Conservation (phyloP, 1,139 yeast species). For the Pichia norvegensis region DNA sequence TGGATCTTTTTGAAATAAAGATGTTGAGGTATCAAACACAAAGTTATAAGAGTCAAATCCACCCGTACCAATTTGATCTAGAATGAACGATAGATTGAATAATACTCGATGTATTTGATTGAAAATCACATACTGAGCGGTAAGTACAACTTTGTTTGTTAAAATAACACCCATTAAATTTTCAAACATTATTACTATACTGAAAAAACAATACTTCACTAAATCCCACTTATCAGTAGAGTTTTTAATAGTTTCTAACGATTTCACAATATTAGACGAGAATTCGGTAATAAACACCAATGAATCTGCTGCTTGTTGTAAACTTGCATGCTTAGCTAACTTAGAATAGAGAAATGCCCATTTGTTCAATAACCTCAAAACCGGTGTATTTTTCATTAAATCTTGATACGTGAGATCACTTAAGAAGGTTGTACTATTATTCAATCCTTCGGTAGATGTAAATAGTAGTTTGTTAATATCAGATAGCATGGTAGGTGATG, state of each 20-base stretch:
- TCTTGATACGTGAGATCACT: background rate
- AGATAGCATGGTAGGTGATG: conserved; percentile 15
- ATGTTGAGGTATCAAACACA: conserved; percentile 44
- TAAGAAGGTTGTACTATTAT: conserved; percentile 14
- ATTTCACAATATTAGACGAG: conserved; percentile 3
- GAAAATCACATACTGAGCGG: conserved; percentile 6
- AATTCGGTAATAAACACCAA: conserved; percentile 3
- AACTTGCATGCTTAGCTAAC: background rate
- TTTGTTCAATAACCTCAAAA: conserved; percentile 42
- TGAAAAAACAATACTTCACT: conserved; percentile 20
- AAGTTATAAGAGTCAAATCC: conserved; percentile 67
- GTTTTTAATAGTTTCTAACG: background rate
- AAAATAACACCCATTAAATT: background rate
- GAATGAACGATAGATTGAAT: conserved; percentile 48
- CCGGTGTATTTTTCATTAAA: conserved; percentile 30
- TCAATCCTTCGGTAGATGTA: conserved; percentile 27
- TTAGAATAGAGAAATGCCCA: conserved; percentile 34
- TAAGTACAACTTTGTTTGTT: background rate
- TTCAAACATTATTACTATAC: conserved; percentile 25
- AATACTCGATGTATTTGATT: conserved; percentile 32
- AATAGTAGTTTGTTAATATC: conserved; percentile 21
- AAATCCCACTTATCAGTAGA: conserved; percentile 18
- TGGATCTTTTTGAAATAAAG: conserved; percentile 31
- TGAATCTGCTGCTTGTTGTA: conserved; percentile 1
- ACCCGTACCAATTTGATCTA: conserved; percentile 57